A percentile compares a stretch with the other conserved stretches of the same genome.
Conservation (phyloP, 306 rosid species). For the Castanea sativa region DNA sequence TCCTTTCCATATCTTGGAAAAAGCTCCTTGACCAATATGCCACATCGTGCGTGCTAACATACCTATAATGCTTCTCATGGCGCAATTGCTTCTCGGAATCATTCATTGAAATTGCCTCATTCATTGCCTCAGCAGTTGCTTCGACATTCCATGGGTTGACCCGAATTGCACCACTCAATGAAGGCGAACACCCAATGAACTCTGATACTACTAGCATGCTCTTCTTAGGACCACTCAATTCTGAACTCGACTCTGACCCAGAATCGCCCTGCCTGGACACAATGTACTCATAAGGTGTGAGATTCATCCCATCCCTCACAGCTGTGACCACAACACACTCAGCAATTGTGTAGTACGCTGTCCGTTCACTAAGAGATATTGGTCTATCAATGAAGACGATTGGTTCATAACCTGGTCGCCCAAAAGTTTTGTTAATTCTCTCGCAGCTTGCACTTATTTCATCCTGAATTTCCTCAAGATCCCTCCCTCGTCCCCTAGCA, state of each 20-base stretch:
- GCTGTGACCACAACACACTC: constrained; percentile 64
- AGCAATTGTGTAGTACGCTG: constrained; percentile 46
- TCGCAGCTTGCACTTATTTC: constrained; percentile 41
- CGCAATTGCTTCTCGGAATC: constrained; percentile 62
- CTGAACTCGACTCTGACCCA: constrained; percentile 27
- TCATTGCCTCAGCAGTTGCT: constrained; percentile 65
- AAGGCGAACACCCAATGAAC: constrained; percentile 70
- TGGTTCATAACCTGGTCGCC: constrained; percentile 48
- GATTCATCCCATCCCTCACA: constrained; percentile 72
- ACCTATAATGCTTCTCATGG: constrained; percentile 66
- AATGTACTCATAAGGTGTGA: constrained; percentile 61
- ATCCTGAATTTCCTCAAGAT: constrained; percentile 55
- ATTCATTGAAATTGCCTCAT: constrained; percentile 54
- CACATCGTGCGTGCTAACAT: constrained; percentile 65
- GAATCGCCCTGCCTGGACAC: constrained; percentile 63
- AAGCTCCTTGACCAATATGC: constrained; percentile 65
- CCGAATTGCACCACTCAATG: constrained; percentile 67
- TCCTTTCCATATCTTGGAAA: constrained; percentile 64
- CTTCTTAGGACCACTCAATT: constrained; percentile 34
- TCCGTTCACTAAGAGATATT: constrained; percentile 51
- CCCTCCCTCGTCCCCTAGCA: constrained; percentile 61
- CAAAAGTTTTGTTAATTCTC: constrained; percentile 45
- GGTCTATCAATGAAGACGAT: constrained; percentile 49
- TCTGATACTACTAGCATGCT: constrained; percentile 68
- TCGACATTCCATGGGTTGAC: constrained; percentile 70